Conservation (phyloP, 768 basidiomycete species). For the Mycena chlorophos region DNA sequence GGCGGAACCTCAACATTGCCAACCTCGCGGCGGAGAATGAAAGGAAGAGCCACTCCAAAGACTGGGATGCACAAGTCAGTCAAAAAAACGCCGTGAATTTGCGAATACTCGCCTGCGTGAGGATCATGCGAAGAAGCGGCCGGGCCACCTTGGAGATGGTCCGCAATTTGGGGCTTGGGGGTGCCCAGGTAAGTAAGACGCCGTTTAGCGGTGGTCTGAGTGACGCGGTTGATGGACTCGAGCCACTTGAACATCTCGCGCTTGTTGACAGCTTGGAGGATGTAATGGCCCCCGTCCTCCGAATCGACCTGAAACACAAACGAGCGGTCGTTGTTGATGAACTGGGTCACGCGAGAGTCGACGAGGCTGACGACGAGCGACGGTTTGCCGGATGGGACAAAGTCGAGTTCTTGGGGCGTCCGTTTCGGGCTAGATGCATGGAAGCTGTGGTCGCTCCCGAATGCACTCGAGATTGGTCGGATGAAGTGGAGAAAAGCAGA, state of each 20-base stretch:
- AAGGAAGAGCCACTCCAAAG: conserved; percentile 76
- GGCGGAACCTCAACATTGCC: conserved; percentile 47
- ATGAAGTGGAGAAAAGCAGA: conserved; percentile 83
- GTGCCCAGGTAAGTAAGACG: conserved; percentile 79
- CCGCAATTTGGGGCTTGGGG: conserved; percentile 62
- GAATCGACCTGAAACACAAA: conserved; percentile 82
- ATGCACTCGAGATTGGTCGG: conserved; percentile 87
- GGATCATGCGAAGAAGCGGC: conserved; percentile 66
- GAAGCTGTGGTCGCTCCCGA: conserved; percentile 58
- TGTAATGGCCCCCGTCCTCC: conserved; percentile 83
- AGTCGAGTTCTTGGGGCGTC: conserved; percentile 75
- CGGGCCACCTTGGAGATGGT: conserved; percentile 68
- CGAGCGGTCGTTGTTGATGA: conserved; percentile 79
- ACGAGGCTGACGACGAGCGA: conserved; percentile 72
- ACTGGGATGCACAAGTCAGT: conserved; percentile 38
- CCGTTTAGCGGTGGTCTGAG: conserved; percentile 73
- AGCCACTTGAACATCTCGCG: conserved; percentile 79
- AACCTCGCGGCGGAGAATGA: conserved; percentile 66
- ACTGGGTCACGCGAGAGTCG: conserved; percentile 67
- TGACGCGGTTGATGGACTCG: conserved; percentile 67
- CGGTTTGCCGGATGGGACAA: conserved; percentile 69
- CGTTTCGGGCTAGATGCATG: conserved; percentile 47
- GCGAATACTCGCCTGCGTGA: conserved; percentile 57
- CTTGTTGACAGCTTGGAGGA: conserved; percentile 71
- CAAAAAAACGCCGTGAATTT: neutral